Evolutionary conservation across 345 rosid genomes (phyloP).

Genomic region (Excoecaria cochinchinensis): DNA sequence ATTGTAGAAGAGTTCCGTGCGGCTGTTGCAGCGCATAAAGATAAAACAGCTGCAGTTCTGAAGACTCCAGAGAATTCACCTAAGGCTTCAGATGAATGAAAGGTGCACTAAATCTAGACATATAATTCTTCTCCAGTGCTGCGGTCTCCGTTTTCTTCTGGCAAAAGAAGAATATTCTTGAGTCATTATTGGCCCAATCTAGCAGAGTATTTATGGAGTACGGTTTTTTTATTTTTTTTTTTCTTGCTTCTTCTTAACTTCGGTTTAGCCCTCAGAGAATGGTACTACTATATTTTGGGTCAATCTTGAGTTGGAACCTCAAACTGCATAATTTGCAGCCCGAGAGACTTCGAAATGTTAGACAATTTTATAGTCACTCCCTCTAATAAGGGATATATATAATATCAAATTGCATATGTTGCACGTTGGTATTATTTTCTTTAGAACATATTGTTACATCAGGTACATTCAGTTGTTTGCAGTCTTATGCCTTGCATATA

Average conservation of each 20-base stretch:
- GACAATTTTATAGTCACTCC: slow-evolving; percentile 16
- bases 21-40: slow-evolving; percentile 54
- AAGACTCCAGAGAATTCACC: slow-evolving; percentile 95
- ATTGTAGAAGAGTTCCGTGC: slow-evolving; percentile 66
- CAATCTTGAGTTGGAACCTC: slow-evolving; percentile 1
- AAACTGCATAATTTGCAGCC: slow-evolving; percentile 23
- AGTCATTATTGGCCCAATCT: slow-evolving; percentile 21
- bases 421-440: neutral
- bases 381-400: slow-evolving; percentile 19
- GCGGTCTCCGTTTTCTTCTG: neutral
- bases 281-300: slow-evolving; percentile 19
- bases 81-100: slow-evolving; percentile 26
- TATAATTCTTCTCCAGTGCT: neutral
- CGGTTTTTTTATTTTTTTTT: slow-evolving; percentile 23
- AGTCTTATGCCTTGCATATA: too few species aligned
- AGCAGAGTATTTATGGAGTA: slow-evolving; percentile 30
- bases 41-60: slow-evolving; percentile 35
- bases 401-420: slow-evolving; percentile 16
- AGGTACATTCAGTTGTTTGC: too few species aligned
- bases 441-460: neutral
- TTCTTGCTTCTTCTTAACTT: slow-evolving; percentile 17
- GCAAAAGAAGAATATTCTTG: slow-evolving; percentile 11
- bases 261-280: slow-evolving; percentile 27
- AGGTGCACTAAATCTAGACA: neutral
- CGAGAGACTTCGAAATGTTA: slow-evolving; percentile 20